Base-by-base conservation (phyloP, 352 stramenopile genomes). In the Aphanomyces stellatus region DNA sequence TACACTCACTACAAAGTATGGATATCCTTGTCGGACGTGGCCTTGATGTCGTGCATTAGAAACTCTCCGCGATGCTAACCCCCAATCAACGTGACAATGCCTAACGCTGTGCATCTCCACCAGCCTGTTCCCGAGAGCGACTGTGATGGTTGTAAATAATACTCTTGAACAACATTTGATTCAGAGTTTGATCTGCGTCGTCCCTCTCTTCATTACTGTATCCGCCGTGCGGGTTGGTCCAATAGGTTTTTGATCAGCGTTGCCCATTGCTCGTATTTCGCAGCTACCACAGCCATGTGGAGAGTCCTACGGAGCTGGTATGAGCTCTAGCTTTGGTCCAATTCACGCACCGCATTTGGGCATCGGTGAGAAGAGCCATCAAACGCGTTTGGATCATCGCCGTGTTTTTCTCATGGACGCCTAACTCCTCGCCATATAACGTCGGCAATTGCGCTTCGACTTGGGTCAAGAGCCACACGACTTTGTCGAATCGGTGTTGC, bases 401-500 rank as follows among this genome's bases (percentile, higher is more conserved):
- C 22, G 51, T 11, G 33, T 46, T 67, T 27, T 67, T 49, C 1
- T 30, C 30, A 6, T 24, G 37, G 8, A 67, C 28, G 13, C 60
- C 60, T 10, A 67, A 31, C 19, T 67, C 60, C 19, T 67, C 40
- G 35, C 60, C 60, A 37, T 55, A 53, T 17, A 67, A 24, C 4
- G 25, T 24, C 10, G 60, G 60, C 31, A 67, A 22, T 8, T 37
- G 10, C 11, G 46, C 60, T 42, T 67, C 34, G n/a, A 49, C 46
- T 30, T 67, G 60, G 7, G 60, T 41, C 40, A 67, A 17, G 13
- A 67, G 60, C 60, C 60, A 67, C 7, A 67, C 60, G 5, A 67
- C 60, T 49, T 67, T 67, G 28, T 67, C 60, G 33, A 67, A 67
- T 57, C 60, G 60, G 35, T 67, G 46, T 40, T 67, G 60, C 7